Evolutionary conservation across 768 basidiomycete species (phyloP).

Genomic region (Tricholoma sp.): DNA sequence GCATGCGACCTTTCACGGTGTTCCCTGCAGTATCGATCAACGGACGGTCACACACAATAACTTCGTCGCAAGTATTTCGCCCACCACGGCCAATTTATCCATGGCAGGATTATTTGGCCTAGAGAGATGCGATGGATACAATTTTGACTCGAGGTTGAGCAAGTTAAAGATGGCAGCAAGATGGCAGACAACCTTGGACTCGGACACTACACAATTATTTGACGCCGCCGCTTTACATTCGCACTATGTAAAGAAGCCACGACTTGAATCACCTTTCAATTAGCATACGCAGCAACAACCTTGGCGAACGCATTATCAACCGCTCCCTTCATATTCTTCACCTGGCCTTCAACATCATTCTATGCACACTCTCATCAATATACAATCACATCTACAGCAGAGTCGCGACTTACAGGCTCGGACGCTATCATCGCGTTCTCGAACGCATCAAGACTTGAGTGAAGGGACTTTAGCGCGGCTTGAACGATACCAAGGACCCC

Average conservation of each 20-base stretch:
- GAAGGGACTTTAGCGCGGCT: not conserved
- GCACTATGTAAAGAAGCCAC: not conserved
- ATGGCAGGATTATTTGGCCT: no score
- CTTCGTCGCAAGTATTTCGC: no score
- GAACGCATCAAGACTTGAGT: not conserved
- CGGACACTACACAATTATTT: not conserved
- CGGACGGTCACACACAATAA: no score
- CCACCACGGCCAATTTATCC: no score
- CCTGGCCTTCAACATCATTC: not conserved
- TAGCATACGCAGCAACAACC: not conserved
- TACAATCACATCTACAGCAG: not conserved
- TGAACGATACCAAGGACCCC: slow-evolving; percentile 1
- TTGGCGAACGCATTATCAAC: slow-evolving; percentile 5
- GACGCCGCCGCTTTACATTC: not conserved
- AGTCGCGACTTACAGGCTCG: slow-evolving; percentile 1
- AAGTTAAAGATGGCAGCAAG: no score
- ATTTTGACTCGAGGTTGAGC: no score
- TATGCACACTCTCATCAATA: not conserved
- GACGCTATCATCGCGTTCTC: not conserved
- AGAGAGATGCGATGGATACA: no score
- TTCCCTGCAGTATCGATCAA: no score
- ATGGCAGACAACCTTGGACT: no score
- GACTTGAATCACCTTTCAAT: not conserved
- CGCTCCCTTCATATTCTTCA: not conserved
- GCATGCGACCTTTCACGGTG: no score